Evolutionary conservation across 106 monocot genomes (phyloP), one percentile per base, ranked within the genome.

Genomic region (Acorus gramineus): DNA sequence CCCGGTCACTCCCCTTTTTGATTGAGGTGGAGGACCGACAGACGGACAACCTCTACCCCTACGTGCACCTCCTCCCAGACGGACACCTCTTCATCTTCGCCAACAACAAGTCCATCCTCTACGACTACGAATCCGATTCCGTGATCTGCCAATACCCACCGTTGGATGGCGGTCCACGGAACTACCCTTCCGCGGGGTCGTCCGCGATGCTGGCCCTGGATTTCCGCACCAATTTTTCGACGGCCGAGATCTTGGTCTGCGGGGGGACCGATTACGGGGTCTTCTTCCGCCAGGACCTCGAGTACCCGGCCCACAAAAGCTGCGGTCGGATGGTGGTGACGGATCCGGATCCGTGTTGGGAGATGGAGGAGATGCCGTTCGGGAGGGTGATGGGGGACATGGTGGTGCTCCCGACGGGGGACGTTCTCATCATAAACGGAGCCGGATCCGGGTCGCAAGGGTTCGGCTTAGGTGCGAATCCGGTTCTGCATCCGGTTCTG

Each of bases 71-170:
- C 57, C 75, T 80, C 66, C 89, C 93, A 48, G 83, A 84, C 65
- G 93, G 89, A 75, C 65, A 81, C 70, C 82, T 89, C 73, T 89
- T 89, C 74, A 71, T 89, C 59, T 89, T 89, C 76, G 89, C 85
- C 69, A 86, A 86, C 66, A 52, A 69, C 11, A 64, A 71, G 5
- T 62, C 81, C 65, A 69, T 81, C 45, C 68, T 81, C 72, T 81
- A 81, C 73, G 63, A 86, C 79, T 45, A 66, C 28, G 13, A 7
- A 66, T 42, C 67, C 73, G 82, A 74, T 46, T 52, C 49, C 8
- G 69, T 85, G 68, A 44, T 84, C 68, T 67, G 71, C 6, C 69
- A 77, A 13, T 82, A 74, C 73, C 89, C 89, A 0, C n/a, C 10
- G 3, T 78, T 89, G 42, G 52, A 60, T 2, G 84, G 82, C 48